Percentiles rank a stretch among this genome's conserved stretches.
Evolutionary conservation across 108 stramenopile species (phyloP).

Genomic region (Mayamaea pseudoterrestris): DNA sequence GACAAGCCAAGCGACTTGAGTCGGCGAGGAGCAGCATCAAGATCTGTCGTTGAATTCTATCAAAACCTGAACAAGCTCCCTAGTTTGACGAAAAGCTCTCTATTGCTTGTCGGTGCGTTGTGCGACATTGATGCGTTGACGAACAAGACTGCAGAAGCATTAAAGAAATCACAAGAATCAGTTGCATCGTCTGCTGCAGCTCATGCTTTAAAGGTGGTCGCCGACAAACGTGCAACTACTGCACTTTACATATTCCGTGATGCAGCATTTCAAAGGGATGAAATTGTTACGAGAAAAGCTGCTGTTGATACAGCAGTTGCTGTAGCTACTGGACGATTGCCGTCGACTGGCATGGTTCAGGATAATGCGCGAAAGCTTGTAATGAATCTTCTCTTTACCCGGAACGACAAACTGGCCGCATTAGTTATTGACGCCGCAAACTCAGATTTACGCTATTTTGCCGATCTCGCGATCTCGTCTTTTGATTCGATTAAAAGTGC

Average conservation of each 20-base stretch:
- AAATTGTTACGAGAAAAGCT: slow-evolving; percentile 20
- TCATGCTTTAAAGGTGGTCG: slow-evolving; percentile 67
- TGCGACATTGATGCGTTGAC: slow-evolving; percentile 73
- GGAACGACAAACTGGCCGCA: slow-evolving; percentile 39
- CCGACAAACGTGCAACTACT: slow-evolving; percentile 75
- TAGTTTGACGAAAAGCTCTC: slow-evolving; percentile 29
- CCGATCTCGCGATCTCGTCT: slow-evolving; percentile 37
- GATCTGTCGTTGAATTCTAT: slow-evolving; percentile 32
- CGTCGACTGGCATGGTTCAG: slow-evolving; percentile 48
- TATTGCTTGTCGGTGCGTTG: slow-evolving; percentile 46
- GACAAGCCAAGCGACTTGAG: slow-evolving; percentile 51
- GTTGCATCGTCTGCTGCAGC: slow-evolving; percentile 58
- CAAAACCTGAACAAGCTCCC: slow-evolving; percentile 42
- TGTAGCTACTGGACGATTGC: slow-evolving; percentile 63
- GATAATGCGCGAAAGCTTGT: slow-evolving; percentile 79
- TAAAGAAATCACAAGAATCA: slow-evolving; percentile 52
- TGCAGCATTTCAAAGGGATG: slow-evolving; percentile 52
- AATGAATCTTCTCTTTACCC: slow-evolving; percentile 71
- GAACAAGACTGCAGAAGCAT: slow-evolving; percentile 51
- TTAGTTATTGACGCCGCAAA: slow-evolving; percentile 55
- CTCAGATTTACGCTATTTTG: slow-evolving; percentile 40
- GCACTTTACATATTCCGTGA: slow-evolving; percentile 68
- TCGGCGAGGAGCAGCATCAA: slow-evolving; percentile 40
- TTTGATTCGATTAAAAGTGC: slow-evolving; percentile 38
- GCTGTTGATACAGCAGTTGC: slow-evolving; percentile 61